phyloP scores from a whole-genome alignment of 371 early-diverging fungal genomes.

The Capniomyces stellatus region DNA sequence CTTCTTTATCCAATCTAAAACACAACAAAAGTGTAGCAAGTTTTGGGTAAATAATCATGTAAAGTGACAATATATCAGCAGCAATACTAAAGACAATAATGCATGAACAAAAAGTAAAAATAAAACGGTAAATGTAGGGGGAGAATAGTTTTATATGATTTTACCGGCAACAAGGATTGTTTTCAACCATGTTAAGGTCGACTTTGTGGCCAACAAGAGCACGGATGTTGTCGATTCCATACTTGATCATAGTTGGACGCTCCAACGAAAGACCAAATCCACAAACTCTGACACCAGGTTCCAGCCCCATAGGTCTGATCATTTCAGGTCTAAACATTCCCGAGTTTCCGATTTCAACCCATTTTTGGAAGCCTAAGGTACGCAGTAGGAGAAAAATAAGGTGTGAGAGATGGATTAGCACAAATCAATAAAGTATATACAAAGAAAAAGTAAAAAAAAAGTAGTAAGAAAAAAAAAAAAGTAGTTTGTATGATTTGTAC shows the following conservation, averaged over 20 bases:
- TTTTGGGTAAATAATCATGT: no score
- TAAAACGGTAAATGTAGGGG: not conserved
- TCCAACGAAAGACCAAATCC: conserved; percentile 99
- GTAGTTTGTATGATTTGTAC: no score
- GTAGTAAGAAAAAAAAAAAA: no score
- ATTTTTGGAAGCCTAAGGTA: conserved; percentile 76
- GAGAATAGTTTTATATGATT: conserved; percentile 28
- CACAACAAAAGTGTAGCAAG: no score
- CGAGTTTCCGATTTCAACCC: conserved; percentile 99
- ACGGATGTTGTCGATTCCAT: conserved; percentile 93
- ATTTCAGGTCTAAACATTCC: conserved; percentile 99
- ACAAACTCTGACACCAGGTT: conserved; percentile 91
- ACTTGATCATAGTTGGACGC: conserved; percentile 99
- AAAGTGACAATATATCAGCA: no score
- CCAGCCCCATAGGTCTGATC: conserved; percentile 93
- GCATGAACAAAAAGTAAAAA: not conserved
- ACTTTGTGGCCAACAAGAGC: conserved; percentile 98
- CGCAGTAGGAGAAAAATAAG: no score
- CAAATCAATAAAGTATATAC: no score
- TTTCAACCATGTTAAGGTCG: conserved; percentile 84
- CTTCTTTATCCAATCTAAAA: not conserved
- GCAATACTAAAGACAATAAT: not conserved
- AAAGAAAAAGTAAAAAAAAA: no score
- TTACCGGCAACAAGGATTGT: conserved; percentile 75
- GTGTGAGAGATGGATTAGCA: no score